These are phyloP conservation scores for Dryas drummondii DNA, from an alignment of 306 rosid species.

Conservation along the genomic window DNA sequence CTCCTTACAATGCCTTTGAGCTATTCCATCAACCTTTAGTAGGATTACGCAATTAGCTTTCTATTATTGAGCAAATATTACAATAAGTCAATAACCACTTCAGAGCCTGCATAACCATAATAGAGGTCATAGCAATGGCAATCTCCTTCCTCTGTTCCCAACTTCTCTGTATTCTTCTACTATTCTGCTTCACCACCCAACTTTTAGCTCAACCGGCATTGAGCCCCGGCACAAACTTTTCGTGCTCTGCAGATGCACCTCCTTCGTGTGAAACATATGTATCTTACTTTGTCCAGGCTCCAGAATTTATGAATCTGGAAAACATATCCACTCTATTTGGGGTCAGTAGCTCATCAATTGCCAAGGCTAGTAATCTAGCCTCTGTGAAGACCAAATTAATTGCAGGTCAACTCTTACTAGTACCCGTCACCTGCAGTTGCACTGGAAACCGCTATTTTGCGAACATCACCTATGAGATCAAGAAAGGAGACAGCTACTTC, in stretches of 20 bases:
- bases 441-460: slow-evolving; percentile 46
- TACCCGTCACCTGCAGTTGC: slow-evolving; percentile 75
- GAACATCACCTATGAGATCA: slow-evolving; percentile 51
- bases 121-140: slow-evolving; percentile 45
- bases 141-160: slow-evolving; percentile 28
- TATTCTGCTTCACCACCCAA: slow-evolving; percentile 28
- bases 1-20: slow-evolving; percentile 2
- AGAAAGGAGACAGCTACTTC: slow-evolving; percentile 46
- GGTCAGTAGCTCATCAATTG: slow-evolving; percentile 49
- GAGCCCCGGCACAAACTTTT: slow-evolving; percentile 37
- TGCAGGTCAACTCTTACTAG: slow-evolving; percentile 51
- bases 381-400: slow-evolving; percentile 24
- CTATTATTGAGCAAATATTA: slow-evolving; percentile 4
- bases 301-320: slow-evolving; percentile 38
- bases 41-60: background rate
- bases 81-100: background rate
- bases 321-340: slow-evolving; percentile 59
- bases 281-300: slow-evolving; percentile 52
- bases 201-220: slow-evolving; percentile 36
- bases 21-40: slow-evolving; percentile 14
- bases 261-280: slow-evolving; percentile 63
- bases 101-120: background rate
- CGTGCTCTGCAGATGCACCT: slow-evolving; percentile 54
- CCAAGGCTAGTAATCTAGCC: slow-evolving; percentile 58
- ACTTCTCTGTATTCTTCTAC: slow-evolving; percentile 30